Base-by-base conservation (phyloP, 2,329 filamentous ascomycete species). In the Nannizzia gypsea region DNA sequence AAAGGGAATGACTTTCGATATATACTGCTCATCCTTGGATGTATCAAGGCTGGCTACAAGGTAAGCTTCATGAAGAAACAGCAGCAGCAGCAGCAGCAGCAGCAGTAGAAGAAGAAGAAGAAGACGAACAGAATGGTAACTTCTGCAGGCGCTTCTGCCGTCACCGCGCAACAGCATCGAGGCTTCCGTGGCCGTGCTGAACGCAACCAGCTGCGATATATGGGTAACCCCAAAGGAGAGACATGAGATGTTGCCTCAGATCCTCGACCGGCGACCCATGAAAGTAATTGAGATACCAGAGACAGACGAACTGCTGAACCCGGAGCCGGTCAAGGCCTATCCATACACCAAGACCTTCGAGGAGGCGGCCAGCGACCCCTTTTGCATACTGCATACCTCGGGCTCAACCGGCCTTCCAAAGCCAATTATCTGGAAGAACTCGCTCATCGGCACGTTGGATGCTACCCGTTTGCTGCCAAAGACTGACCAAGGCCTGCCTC, bases 1-100 rank as follows among this genome's bases (percentile, higher is more conserved):
- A n/a, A n/a, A n/a, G n/a, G n/a, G n/a, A n/a, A 42, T 50, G 57
- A 58, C 34, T 13, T 58, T 17, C 38, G 57, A 50, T 50, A 58
- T 15, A 22, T 48, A 31, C 57, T 58, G 4, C 22, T 58, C 11
- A 46, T 58, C 15, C 22, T 58, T n/a, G 57, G 57, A 6, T 20
- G 20, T 6, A 26, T 50, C 22, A 58, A 58, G 22, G 57, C 57
- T 6, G 57, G 57, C 11, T 58, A 58, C 26, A 58, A 58, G 40
- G 42, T 34, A 40, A 11, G 31, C 11, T 11, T 34, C 31, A 6
- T 34, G 11, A 34, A 34, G 11, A 34, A 34, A 34, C 31, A n/a
- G n/a, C n/a, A n/a, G n/a, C n/a, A n/a, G n/a, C n/a, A n/a, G n/a
- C n/a, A n/a, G n/a, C n/a, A n/a, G n/a, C n/a, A n/a, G n/a, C n/a